These are phyloP conservation scores for Fusarium luffae DNA, from an alignment of 2,329 filamentous ascomycete genomes.

Conservation along the genomic window DNA sequence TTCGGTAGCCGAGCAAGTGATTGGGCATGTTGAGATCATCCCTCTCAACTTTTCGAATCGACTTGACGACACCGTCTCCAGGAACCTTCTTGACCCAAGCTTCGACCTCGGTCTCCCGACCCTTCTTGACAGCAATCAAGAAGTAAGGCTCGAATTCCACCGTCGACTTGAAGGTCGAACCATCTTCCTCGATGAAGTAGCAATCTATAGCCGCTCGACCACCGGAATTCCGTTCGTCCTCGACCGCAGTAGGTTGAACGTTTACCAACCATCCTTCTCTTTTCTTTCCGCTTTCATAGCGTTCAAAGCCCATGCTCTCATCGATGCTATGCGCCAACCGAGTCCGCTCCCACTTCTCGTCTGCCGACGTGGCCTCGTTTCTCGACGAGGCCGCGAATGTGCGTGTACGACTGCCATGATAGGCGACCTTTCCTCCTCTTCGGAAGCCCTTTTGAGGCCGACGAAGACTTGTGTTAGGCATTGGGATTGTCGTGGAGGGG, in stretches of 20 bases:
- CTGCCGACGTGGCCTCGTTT: slow-evolving; percentile 86
- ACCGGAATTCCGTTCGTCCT: slow-evolving; percentile 85
- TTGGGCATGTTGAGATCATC: slow-evolving; percentile 97
- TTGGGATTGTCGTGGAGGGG: slow-evolving; percentile 46
- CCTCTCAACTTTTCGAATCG: slow-evolving; percentile 81
- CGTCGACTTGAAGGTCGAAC: slow-evolving; percentile 93
- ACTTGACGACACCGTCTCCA: slow-evolving; percentile 84
- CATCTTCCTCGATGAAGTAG: slow-evolving; percentile 94
- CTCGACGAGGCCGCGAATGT: slow-evolving; percentile 84
- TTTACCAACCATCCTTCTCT: slow-evolving; percentile 95
- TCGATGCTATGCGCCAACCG: slow-evolving; percentile 89
- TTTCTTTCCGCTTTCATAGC: slow-evolving; percentile 86
- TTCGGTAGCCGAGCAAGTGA: slow-evolving; percentile 88
- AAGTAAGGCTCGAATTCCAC: slow-evolving; percentile 98
- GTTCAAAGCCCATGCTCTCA: slow-evolving; percentile 91
- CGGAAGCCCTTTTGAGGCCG: slow-evolving; percentile 74
- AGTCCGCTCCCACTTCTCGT: slow-evolving; percentile 91
- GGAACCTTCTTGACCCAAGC: slow-evolving; percentile 88
- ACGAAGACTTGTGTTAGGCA: slow-evolving; percentile 71
- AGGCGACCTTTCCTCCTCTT: slow-evolving; percentile 74
- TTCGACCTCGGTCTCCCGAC: slow-evolving; percentile 91
- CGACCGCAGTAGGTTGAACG: slow-evolving; percentile 87
- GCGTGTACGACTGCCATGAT: slow-evolving; percentile 76
- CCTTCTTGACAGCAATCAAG: slow-evolving; percentile 87
- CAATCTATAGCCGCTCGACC: slow-evolving; percentile 93